These are phyloP conservation scores for Carex myosuroides DNA, from an alignment of 176 grass and related monocot genomes.

Conservation along the genomic window DNA sequence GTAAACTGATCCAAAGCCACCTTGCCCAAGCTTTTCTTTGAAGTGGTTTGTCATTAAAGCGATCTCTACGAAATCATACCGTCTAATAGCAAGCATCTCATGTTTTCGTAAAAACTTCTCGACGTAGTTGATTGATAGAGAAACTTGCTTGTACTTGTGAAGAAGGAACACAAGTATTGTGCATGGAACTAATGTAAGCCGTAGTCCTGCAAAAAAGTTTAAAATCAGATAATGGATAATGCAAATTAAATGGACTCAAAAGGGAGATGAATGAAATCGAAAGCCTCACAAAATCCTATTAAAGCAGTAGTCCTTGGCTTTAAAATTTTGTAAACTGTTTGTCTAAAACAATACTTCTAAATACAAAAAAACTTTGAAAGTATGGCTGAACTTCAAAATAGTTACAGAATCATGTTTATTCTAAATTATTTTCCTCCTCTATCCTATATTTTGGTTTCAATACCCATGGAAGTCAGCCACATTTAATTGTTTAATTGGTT, in stretches of 20 bases:
- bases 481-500: too few species aligned
- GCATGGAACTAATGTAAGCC: neutral
- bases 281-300: too few species aligned
- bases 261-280: neutral
- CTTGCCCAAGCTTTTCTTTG: constrained; percentile 38
- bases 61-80: constrained; percentile 44
- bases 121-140: constrained; percentile 1
- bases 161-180: neutral
- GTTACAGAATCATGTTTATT: too few species aligned
- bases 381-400: too few species aligned
- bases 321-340: too few species aligned
- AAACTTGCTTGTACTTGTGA: neutral
- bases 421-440: too few species aligned
- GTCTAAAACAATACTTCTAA: too few species aligned
- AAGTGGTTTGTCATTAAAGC: constrained; percentile 46
- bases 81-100: constrained; percentile 27
- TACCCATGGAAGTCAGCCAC: too few species aligned
- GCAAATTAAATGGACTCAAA: neutral
- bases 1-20: constrained; percentile 55
- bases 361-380: too few species aligned
- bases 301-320: too few species aligned
- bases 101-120: constrained; percentile 33
- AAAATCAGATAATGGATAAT: neutral
- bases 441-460: too few species aligned
- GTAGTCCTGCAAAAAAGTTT: neutral